Conservation (phyloP, 176 grass and related monocot genomes). For the Phoenix roebelenii region DNA sequence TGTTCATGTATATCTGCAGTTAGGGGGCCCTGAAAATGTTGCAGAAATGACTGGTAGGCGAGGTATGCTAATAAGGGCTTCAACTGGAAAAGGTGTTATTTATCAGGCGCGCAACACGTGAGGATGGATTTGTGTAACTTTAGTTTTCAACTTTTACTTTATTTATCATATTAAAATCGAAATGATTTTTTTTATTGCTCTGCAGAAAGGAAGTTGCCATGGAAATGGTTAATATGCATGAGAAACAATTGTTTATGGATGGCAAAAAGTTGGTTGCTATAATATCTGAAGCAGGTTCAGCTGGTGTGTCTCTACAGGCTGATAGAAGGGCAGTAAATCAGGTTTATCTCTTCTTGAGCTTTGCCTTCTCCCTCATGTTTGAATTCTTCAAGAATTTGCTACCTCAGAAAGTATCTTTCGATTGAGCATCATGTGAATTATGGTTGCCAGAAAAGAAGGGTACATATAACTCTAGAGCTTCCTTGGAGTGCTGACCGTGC, state of each 20-base stretch:
- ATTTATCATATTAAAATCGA: conserved; percentile 5
- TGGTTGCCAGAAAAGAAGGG: conserved; percentile 61
- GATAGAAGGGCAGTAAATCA: conserved; percentile 88
- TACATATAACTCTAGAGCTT: conserved; percentile 98
- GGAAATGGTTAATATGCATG: conserved; percentile 99
- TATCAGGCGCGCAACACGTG: conserved; percentile 86
- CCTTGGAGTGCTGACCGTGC: conserved; percentile 99
- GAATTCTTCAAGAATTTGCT: conserved; percentile 1
- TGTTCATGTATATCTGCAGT: conserved; percentile 28
- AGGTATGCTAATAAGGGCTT: conserved; percentile 86
- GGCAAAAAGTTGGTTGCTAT: conserved; percentile 85
- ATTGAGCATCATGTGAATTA: background rate
- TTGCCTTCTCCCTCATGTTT: background rate
- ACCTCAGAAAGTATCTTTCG: background rate
- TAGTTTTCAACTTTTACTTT: conserved; percentile 21
- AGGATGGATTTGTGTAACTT: conserved; percentile 36
- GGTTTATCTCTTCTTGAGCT: conserved; percentile 25
- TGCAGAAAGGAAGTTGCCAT: conserved; percentile 95
- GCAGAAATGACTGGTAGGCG: conserved; percentile 92
- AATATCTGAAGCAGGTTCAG: conserved; percentile 98
- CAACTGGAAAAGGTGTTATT: conserved; percentile 77
- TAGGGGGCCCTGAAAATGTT: conserved; percentile 91
- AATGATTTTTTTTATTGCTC: conserved; percentile 6
- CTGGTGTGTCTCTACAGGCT: conserved; percentile 94
- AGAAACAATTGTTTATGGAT: conserved; percentile 93